Evolutionary conservation across 257 asterid genomes (phyloP).

Genomic region (Avicennia marina): DNA sequence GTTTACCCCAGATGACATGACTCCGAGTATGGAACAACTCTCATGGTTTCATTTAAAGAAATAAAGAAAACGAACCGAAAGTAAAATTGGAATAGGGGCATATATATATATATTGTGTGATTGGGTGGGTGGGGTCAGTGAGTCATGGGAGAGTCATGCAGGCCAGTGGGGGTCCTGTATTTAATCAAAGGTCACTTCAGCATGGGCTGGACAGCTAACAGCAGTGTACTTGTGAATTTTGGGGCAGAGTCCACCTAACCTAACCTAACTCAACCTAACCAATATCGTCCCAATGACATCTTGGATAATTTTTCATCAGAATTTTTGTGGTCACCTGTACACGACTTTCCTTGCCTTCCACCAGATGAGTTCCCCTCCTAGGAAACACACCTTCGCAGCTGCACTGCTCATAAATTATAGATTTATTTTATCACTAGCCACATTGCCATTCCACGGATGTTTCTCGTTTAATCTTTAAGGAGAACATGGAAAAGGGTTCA

Average conservation of each 20-base stretch:
- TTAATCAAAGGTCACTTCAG: constrained; percentile 27
- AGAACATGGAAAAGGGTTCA: too few relatives aligned
- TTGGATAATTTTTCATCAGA: constrained; percentile 5
- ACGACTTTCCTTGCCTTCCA: constrained; percentile 54
- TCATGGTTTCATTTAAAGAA: neutral
- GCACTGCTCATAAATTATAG: constrained; percentile 19
- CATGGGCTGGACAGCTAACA: constrained; percentile 35
- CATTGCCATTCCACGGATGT: too few relatives aligned
- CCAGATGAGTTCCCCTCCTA: constrained; percentile 51
- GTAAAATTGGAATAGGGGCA: neutral
- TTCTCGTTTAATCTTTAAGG: too few relatives aligned
- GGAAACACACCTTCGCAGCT: constrained; percentile 61
- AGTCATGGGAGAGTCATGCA: constrained; percentile 37
- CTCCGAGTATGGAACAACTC: too few relatives aligned
- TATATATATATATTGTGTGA: neutral
- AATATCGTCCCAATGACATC: too few relatives aligned
- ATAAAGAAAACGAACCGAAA: neutral
- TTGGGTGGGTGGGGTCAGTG: constrained; percentile 14
- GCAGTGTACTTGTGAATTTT: constrained; percentile 23
- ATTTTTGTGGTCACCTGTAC: constrained; percentile 21
- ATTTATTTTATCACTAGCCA: too few relatives aligned
- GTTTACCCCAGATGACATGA: too few relatives aligned
- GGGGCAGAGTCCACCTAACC: constrained; percentile 43
- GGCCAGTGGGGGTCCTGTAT: constrained; percentile 22
- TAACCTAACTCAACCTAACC: too few relatives aligned